Conservation (phyloP, 306 rosid genomes). For the Datisca glomerata region DNA sequence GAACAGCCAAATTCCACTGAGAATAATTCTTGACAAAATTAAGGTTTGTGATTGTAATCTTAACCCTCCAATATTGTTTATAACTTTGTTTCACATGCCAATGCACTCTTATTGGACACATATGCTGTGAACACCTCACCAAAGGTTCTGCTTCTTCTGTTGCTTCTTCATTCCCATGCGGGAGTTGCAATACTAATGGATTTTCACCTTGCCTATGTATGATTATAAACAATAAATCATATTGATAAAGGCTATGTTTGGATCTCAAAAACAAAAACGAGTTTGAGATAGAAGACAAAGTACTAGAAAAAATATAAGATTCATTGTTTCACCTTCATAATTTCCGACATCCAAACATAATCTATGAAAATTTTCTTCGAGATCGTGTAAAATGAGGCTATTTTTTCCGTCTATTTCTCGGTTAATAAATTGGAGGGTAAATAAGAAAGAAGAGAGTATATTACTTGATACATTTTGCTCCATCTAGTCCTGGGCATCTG, state of each 20-base stretch:
- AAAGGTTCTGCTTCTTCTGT: slow-evolving; percentile 11
- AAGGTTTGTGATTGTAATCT: slow-evolving; percentile 60
- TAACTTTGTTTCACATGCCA: slow-evolving; percentile 83
- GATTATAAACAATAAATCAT: slow-evolving; percentile 1
- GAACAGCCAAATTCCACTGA: slow-evolving; percentile 57
- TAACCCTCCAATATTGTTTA: slow-evolving; percentile 63
- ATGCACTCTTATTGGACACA: slow-evolving; percentile 77
- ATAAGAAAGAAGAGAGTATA: slow-evolving; percentile 4
- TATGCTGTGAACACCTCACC: slow-evolving; percentile 54
- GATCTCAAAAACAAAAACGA: too few relatives aligned
- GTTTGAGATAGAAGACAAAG: too few relatives aligned
- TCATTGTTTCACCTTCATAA: too few relatives aligned
- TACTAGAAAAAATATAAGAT: too few relatives aligned
- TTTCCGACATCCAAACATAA: too few relatives aligned
- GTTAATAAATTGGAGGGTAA: too few relatives aligned
- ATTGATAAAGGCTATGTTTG: too few relatives aligned
- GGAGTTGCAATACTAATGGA: slow-evolving; percentile 31
- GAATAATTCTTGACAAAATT: slow-evolving; percentile 63
- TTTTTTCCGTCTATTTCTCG: too few relatives aligned
- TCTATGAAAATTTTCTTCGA: too few relatives aligned
- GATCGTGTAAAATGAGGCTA: too few relatives aligned
- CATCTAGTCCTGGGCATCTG: slow-evolving; percentile 44
- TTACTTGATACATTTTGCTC: slow-evolving; percentile 49
- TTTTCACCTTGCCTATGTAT: slow-evolving; percentile 30
- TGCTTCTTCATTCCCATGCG: slow-evolving; percentile 10